Evolutionary conservation across 208 protist species (phyloP).

Genomic region (Trypanosoma melophagium): DNA sequence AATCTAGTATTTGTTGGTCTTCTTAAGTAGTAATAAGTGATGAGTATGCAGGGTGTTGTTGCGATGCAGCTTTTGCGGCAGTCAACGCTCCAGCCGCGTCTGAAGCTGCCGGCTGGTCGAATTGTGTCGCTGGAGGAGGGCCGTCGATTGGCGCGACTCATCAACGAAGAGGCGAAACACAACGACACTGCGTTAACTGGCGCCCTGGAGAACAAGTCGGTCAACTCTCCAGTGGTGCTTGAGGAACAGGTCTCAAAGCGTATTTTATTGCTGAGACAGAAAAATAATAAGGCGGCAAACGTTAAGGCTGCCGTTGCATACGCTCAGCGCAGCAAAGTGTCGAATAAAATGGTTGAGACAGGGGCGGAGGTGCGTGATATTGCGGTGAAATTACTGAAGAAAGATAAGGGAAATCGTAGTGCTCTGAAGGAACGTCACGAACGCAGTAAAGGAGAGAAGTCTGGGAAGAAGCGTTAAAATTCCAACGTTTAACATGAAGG

Average conservation of each 20-base stretch:
- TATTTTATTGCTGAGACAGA: constrained; percentile 71
- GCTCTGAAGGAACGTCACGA: constrained; percentile 42
- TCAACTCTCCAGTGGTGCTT: constrained; percentile 50
- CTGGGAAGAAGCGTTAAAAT: constrained; percentile 21
- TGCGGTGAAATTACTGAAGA: constrained; percentile 39
- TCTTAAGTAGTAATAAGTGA: constrained; percentile 4
- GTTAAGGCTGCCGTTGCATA: constrained; percentile 66
- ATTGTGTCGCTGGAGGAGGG: constrained; percentile 80
- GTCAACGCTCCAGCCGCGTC: constrained; percentile 64
- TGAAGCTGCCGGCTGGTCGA: constrained; percentile 66
- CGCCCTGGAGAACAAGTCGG: constrained; percentile 29
- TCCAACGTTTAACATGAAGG: constrained; percentile 18
- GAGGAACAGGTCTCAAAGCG: constrained; percentile 69
- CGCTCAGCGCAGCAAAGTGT: constrained; percentile 42
- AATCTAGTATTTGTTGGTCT: too few relatives aligned
- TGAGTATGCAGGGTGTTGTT: constrained; percentile 31
- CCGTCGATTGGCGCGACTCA: constrained; percentile 58
- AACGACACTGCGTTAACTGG: constrained; percentile 20
- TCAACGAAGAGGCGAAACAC: constrained; percentile 58
- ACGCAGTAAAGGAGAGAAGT: constrained; percentile 36
- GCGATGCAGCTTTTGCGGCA: constrained; percentile 70
- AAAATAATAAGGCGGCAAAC: constrained; percentile 61
- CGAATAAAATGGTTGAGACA: constrained; percentile 24
- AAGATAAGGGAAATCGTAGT: constrained; percentile 25
- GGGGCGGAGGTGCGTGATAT: constrained; percentile 43